Conservation (phyloP, 176 grass and related monocot species). For the Miscanthus lutarioriparius region DNA sequence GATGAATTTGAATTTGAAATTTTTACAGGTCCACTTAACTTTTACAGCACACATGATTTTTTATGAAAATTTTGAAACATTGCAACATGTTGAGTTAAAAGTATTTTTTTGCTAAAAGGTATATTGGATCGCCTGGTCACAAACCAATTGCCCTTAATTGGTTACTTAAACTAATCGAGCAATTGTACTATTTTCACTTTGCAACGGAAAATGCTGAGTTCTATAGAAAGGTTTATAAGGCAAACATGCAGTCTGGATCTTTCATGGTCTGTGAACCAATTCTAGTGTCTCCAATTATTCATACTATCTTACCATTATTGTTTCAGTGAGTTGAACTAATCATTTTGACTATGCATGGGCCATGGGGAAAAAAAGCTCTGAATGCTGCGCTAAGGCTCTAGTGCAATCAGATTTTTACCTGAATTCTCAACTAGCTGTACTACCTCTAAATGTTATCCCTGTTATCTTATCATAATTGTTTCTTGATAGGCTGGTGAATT, state of each 20-base stretch:
- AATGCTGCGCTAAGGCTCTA: neutral
- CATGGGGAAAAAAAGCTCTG: neutral
- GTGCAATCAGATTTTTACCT: neutral
- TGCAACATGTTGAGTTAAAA: neutral
- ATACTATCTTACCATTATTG: neutral
- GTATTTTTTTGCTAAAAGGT: neutral
- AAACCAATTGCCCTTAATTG: neutral
- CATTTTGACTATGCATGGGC: neutral
- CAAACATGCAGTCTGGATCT: neutral
- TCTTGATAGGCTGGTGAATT: conserved; percentile 68
- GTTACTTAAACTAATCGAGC: neutral
- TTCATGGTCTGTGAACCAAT: neutral
- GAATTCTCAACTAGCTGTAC: neutral
- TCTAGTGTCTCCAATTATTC: neutral
- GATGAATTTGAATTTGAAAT: neutral
- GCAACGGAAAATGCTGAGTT: neutral
- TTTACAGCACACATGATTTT: neutral
- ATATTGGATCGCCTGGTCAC: neutral
- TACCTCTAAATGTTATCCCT: neutral
- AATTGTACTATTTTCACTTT: conserved; percentile 3
- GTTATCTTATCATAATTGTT: conserved; percentile 25
- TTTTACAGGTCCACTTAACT: neutral
- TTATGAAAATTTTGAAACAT: neutral
- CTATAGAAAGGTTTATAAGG: neutral
- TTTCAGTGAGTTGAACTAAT: neutral